phyloP scores from a whole-genome alignment of 768 basidiomycete genomes.

The Mycena latifolia region DNA sequence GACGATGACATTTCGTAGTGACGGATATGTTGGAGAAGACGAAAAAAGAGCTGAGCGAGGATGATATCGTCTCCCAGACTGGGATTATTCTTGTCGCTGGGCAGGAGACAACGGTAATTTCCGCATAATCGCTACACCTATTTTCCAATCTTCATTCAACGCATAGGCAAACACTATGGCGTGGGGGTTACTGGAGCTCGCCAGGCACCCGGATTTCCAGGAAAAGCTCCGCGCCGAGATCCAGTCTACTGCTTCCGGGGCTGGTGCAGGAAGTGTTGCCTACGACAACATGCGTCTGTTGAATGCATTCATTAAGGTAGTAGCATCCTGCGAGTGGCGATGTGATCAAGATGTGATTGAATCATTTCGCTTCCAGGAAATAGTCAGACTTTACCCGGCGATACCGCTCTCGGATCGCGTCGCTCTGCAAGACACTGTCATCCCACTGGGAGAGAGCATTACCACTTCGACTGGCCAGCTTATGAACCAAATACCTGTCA shows the following conservation, averaged over 20 bases:
- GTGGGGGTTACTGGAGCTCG: constrained; percentile 19
- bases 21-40: neutral
- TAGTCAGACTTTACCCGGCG: constrained; percentile 19
- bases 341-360: no score
- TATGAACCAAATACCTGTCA: constrained; percentile 1
- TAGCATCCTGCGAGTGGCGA: no score
- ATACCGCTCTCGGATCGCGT: constrained; percentile 17
- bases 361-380: no score
- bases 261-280: neutral
- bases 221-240: constrained; percentile 20
- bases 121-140: neutral
- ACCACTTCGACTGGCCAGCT: neutral
- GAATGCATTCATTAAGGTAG: constrained; percentile 33
- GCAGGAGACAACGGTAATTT: constrained; percentile 19
- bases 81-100: constrained; percentile 20
- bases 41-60: neutral
- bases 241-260: neutral
- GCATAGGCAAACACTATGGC: constrained; percentile 23
- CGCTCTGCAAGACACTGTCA: neutral
- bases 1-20: neutral
- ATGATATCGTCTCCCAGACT: constrained; percentile 11
- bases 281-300: constrained; percentile 21
- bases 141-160: no score
- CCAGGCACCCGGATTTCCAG: constrained; percentile 18
- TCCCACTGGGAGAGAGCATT: constrained; percentile 13